Evolutionary conservation across 306 rosid species (phyloP).

Genomic region (Vigna reflexopilosa): DNA sequence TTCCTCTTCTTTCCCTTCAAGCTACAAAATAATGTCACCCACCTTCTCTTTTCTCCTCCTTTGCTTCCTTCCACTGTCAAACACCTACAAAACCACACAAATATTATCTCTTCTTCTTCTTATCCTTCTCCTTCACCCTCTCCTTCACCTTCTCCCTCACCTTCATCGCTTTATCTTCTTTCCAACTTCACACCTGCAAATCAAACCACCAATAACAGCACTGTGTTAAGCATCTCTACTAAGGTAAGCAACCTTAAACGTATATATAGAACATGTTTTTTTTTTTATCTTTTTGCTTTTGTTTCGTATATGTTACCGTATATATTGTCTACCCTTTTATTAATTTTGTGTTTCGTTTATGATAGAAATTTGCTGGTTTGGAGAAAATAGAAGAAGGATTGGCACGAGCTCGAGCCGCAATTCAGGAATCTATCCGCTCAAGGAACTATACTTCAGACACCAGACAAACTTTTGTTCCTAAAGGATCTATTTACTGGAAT

Average conservation of each 20-base stretch:
- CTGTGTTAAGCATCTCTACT: not conserved
- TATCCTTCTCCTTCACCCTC: not conserved
- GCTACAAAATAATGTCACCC: not conserved
- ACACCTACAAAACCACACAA: not conserved
- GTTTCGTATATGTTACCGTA: not conserved
- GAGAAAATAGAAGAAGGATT: slow-evolving; percentile 38
- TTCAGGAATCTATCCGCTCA: slow-evolving; percentile 25
- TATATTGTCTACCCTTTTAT: not conserved
- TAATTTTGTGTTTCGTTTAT: not conserved
- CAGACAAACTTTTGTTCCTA: not conserved
- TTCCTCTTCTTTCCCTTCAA: not conserved
- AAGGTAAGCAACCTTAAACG: slow-evolving; percentile 1
- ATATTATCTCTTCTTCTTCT: not conserved
- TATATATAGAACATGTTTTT: not conserved
- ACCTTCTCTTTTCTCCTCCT: not conserved
- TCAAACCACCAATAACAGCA: not conserved
- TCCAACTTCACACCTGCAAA: not conserved
- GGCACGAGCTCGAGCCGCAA: slow-evolving; percentile 36
- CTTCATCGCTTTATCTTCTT: not conserved
- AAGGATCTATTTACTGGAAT: slow-evolving; percentile 38
- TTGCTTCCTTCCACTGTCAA: not conserved
- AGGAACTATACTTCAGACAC: not conserved
- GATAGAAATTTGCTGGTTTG: slow-evolving; percentile 12
- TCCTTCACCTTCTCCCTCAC: not conserved
- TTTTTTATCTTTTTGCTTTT: not conserved